Evolutionary conservation across 1,284 basidiomycete genomes (phyloP).

Genomic region (Puccinia coronata): DNA sequence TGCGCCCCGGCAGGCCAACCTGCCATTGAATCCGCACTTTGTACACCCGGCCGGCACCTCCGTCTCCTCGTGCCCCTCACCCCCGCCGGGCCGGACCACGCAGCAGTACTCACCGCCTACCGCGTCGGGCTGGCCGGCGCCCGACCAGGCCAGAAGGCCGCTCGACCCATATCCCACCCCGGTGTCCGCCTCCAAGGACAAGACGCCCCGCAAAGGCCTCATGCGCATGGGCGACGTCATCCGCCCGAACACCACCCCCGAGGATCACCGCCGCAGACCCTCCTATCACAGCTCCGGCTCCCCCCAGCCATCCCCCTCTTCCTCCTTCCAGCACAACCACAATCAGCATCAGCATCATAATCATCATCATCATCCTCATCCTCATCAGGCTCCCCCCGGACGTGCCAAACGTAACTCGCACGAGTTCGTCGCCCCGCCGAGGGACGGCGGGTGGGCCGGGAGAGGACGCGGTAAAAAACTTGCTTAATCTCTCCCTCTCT

Average conservation of each 20-base stretch:
- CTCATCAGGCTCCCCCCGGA: not conserved
- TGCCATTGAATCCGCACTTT: not conserved
- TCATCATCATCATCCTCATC: too few relatives aligned
- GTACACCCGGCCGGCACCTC: not conserved
- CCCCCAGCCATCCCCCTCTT: not conserved
- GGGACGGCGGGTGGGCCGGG: constrained; percentile 42
- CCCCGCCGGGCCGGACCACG: not conserved
- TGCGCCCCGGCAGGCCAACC: not conserved
- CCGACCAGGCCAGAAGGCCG: not conserved
- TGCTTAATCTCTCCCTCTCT: constrained; percentile 4
- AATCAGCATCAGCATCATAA: too few relatives aligned
- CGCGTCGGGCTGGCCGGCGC: not conserved
- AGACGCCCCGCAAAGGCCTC: constrained; percentile 5
- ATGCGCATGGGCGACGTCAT: constrained; percentile 34
- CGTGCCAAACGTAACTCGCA: constrained; percentile 21
- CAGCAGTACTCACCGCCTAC: not conserved
- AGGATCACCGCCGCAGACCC: not conserved
- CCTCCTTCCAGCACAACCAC: not conserved
- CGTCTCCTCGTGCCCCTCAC: not conserved
- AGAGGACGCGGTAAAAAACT: constrained; percentile 34
- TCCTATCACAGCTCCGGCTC: constrained; percentile 17
- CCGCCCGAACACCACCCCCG: not conserved
- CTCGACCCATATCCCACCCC: not conserved
- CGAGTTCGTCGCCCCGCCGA: constrained; percentile 39
- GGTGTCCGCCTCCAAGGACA: not conserved